Base-by-base conservation (phyloP, 164 flowering plant species). In the Tinospora cordifolia region DNA sequence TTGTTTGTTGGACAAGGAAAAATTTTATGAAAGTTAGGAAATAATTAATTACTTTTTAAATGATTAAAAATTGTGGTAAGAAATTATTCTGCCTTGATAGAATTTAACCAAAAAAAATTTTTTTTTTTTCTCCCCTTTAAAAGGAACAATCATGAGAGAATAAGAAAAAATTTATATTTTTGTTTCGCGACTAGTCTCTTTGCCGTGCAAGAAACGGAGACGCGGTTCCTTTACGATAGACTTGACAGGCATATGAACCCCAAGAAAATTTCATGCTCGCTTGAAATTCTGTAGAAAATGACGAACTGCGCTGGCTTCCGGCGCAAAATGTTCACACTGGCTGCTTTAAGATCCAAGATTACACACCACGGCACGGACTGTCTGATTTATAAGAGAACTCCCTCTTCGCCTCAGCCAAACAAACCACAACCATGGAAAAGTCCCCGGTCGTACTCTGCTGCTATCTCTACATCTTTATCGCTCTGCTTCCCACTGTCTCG, bases 381-480 rank as follows among this genome's bases (percentile, higher is more conserved):
- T 51, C 59, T 2, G 21, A 51, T 51, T 11, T 41, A 8, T 51
- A 51, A 17, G 17, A 17, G 19, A 51, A 51, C n/a, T 30, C 46
- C 46, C 22, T 0, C 59, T 19, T 51, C n/a, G 19, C 19, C 59
- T 51, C 21, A 30, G 1, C 59, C 17, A 14, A 51, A 22, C 59
- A 51, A 51, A 17, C 59, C 59, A 51, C 24, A 51, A 51, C 21
- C 21, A 51, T 51, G 59, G 59, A 51, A 17, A 51, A 51, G 21
- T 14, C 21, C 17, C 21, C 21, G 19, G 59, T 51, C 2, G 14
- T 19, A 70, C 11, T 68, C 27, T 68, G 44, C 27, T 68, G 44
- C 70, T 14, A 22, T 30, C 69, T 76, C 73, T 72, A 12, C 63
- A 26, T 76, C 38, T 34, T 40, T 46, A 15, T 81, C 49, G 71